Conservation (phyloP, 371 early-diverging fungal genomes). For the Mortierella sp. region DNA sequence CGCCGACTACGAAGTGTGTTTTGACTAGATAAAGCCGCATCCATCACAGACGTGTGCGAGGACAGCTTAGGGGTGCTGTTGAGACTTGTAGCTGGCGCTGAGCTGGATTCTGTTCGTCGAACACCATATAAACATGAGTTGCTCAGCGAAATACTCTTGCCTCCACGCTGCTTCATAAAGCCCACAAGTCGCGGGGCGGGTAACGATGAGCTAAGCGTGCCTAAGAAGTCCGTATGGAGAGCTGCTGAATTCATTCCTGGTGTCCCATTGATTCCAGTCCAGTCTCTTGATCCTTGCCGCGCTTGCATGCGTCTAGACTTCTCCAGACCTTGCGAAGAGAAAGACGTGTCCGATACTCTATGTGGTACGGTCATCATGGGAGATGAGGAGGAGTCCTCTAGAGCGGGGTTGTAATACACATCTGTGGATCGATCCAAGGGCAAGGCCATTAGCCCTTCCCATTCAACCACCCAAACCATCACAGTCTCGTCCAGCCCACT, state of each 20-base stretch:
- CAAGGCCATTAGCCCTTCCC: slow-evolving; percentile 44
- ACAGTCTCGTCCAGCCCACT: slow-evolving; percentile 48
- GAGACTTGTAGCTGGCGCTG: background rate
- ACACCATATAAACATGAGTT: slow-evolving; percentile 44
- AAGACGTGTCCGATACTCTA: too few relatives aligned
- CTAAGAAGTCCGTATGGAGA: background rate
- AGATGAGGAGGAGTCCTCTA: too few relatives aligned
- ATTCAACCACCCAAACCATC: slow-evolving; percentile 53
- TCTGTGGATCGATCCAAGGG: background rate
- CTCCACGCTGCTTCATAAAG: slow-evolving; percentile 48
- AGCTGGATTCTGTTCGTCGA: slow-evolving; percentile 29
- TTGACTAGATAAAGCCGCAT: slow-evolving; percentile 3
- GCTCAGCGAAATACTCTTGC: slow-evolving; percentile 46
- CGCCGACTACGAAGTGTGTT: slow-evolving; percentile 14
- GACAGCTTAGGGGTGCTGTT: slow-evolving; percentile 11
- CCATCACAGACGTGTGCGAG: slow-evolving; percentile 24
- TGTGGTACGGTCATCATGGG: background rate
- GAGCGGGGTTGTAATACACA: too few relatives aligned
- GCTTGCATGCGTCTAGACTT: too few relatives aligned
- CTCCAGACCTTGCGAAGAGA: background rate
- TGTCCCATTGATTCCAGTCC: background rate
- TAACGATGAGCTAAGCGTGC: slow-evolving; percentile 35
- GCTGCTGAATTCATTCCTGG: background rate
- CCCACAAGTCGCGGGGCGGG: slow-evolving; percentile 52
- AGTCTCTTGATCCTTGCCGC: too few relatives aligned